Percentiles rank a stretch among this genome's conserved stretches.
These are phyloP conservation scores for Leishmania tropica DNA, from an alignment of 208 protist species.

Conservation along the genomic window DNA sequence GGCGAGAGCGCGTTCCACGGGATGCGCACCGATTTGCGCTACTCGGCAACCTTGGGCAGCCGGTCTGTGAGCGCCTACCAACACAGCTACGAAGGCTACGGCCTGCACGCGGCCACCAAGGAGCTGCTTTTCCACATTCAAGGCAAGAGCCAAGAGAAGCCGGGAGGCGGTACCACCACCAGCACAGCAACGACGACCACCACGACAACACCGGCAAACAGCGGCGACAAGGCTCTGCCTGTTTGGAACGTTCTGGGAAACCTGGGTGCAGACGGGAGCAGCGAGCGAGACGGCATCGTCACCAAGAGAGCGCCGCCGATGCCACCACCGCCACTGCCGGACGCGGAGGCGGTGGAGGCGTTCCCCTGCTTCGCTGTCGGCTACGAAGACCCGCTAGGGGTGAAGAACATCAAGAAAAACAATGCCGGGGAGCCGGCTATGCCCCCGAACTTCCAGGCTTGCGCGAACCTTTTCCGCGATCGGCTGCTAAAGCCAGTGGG, in stretches of 20 bases:
- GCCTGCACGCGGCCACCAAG: conserved; percentile 61
- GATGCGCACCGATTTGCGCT: conserved; percentile 16
- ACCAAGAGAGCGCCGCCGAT: not conserved
- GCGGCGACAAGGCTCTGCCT: not conserved
- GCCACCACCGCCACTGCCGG: not conserved
- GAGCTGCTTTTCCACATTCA: conserved; percentile 40
- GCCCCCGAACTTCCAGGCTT: conserved; percentile 38
- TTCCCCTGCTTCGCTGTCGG: conserved; percentile 36
- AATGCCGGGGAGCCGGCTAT: conserved; percentile 7
- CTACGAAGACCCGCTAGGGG: conserved; percentile 24
- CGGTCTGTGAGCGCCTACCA: conserved; percentile 60
- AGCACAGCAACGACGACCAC: not conserved
- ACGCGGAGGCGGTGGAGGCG: conserved; percentile 17
- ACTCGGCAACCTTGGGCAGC: conserved; percentile 29
- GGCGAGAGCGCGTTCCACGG: conserved; percentile 11
- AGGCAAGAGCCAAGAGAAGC: conserved; percentile 11
- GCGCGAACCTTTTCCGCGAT: conserved; percentile 40
- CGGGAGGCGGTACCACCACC: not conserved
- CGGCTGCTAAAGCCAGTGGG: conserved; percentile 37
- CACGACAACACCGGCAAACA: not conserved
- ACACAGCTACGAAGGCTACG: conserved; percentile 85
- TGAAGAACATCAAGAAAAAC: conserved; percentile 29
- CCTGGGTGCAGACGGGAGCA: not conserved
- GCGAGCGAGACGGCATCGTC: not conserved
- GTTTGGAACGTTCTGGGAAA: not conserved